phyloP scores from a whole-genome alignment of 495 filamentous ascomycete species.

The Choiromyces venosus region DNA sequence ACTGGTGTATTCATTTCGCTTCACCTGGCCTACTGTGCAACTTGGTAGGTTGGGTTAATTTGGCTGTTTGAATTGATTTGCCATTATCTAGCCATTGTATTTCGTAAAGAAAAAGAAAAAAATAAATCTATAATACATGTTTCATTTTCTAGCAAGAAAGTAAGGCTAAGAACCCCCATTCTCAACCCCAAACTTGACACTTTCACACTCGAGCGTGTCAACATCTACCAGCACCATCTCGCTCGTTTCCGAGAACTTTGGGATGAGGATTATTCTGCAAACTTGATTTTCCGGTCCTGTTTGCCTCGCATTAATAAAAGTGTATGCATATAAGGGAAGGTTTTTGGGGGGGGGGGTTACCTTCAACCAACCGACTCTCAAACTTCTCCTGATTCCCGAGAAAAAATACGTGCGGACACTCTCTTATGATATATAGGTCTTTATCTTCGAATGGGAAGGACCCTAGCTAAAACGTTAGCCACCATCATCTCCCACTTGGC shows the following conservation, averaged over 20 bases:
- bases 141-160: not conserved
- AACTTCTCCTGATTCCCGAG: constrained; percentile 81
- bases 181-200: constrained; percentile 60
- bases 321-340: no score
- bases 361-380: constrained; percentile 65
- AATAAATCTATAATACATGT: not conserved
- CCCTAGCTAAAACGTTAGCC: constrained; percentile 53
- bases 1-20: not conserved
- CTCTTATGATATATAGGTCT: constrained; percentile 76
- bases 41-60: no score
- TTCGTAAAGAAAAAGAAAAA: not conserved
- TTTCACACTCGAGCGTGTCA: constrained; percentile 72
- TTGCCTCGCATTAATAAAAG: constrained; percentile 36
- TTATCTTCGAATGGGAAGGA: constrained; percentile 89
- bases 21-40: no score
- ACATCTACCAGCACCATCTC: constrained; percentile 80
- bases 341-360: constrained; percentile 33
- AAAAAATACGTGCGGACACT: constrained; percentile 87
- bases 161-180: constrained; percentile 19
- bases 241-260: constrained; percentile 71
- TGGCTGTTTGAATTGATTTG: no score
- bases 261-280: constrained; percentile 72
- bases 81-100: constrained; percentile 8
- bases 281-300: constrained; percentile 50
- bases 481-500: no score